A percentile compares a stretch with the other conserved stretches of the same genome.
phyloP scores from a whole-genome alignment of 23 red algal species.

The Pyropia haitanensis region DNA sequence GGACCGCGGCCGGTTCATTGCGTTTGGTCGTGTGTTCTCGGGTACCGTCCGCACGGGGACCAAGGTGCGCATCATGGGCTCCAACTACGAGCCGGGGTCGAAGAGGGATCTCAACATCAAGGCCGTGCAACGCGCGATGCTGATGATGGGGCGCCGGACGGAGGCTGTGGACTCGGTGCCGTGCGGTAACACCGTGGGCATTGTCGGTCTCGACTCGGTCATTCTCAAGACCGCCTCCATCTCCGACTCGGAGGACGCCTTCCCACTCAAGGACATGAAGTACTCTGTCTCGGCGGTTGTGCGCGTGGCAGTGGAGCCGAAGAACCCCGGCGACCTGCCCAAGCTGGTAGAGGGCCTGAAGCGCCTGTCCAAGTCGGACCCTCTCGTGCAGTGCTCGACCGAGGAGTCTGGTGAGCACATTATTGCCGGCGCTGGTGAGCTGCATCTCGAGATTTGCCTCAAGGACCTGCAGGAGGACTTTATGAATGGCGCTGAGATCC shows the following conservation, averaged over 20 bases:
- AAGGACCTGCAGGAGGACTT: conserved; percentile 99
- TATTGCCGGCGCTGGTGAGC: conserved; percentile 93
- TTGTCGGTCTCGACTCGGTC: conserved; percentile 91
- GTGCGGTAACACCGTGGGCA: conserved; percentile 94
- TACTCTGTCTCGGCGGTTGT: conserved; percentile 99
- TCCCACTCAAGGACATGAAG: conserved; percentile 99
- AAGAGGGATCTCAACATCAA: conserved; percentile 96
- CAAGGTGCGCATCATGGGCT: conserved; percentile 97
- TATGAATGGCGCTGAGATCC: conserved; percentile 98
- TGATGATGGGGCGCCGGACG: conserved; percentile 95
- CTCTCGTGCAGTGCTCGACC: conserved; percentile 78
- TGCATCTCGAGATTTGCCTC: conserved; percentile 97
- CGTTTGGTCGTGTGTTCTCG: conserved; percentile 95
- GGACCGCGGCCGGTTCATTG: conserved; percentile 96
- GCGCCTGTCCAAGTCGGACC: conserved; percentile 96
- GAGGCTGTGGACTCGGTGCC: conserved; percentile 97
- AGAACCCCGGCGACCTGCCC: conserved; percentile 93
- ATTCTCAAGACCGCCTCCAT: conserved; percentile 91
- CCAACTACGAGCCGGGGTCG: conserved; percentile 95
- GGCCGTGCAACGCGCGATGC: conserved; percentile 87
- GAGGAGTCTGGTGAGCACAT: conserved; percentile 99
- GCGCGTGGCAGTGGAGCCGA: conserved; percentile 96
- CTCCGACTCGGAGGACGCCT: conserved; percentile 88
- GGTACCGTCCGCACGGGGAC: conserved; percentile 86
- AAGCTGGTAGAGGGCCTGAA: conserved; percentile 99